These are phyloP conservation scores for Mortierella claussenii DNA, from an alignment of 192 early-diverging fungal genomes.

Conservation along the genomic window DNA sequence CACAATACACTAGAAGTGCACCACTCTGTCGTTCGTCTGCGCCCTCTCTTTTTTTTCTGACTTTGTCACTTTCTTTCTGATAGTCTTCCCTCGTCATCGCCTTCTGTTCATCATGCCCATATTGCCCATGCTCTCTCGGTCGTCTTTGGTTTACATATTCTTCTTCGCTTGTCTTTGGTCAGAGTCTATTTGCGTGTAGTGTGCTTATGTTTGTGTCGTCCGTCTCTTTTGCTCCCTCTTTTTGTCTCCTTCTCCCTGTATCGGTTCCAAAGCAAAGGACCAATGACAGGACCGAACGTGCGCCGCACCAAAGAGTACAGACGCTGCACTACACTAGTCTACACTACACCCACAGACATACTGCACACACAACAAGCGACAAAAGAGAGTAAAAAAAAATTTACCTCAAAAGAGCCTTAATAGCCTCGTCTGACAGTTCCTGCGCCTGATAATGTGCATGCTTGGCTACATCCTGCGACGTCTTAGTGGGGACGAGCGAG, in stretches of 20 bases:
- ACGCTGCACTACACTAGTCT: background rate
- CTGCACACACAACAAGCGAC: background rate
- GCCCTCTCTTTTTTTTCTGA: background rate
- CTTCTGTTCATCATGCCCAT: background rate
- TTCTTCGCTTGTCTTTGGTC: background rate
- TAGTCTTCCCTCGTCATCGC: too few relatives aligned
- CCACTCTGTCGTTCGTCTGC: background rate
- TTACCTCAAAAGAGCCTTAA: conserved; percentile 54
- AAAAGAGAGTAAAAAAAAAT: conserved; percentile 6
- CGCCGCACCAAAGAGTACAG: background rate
- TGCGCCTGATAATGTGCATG: conserved; percentile 27
- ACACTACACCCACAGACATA: background rate
- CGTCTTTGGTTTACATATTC: background rate
- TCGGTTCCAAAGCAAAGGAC: too few relatives aligned
- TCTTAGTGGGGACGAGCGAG: conserved; percentile 28
- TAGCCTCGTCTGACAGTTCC: conserved; percentile 49
- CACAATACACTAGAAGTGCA: background rate
- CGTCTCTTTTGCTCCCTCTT: too few relatives aligned
- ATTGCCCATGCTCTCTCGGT: background rate
- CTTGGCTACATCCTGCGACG: conserved; percentile 26
- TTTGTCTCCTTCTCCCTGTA: too few relatives aligned
- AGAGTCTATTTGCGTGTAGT: too few relatives aligned
- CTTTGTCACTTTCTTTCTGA: too few relatives aligned
- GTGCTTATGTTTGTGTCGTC: too few relatives aligned
- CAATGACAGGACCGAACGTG: conserved; percentile 6